Conservation (phyloP, 2,329 filamentous ascomycete genomes). For the Lojkania enalia region DNA sequence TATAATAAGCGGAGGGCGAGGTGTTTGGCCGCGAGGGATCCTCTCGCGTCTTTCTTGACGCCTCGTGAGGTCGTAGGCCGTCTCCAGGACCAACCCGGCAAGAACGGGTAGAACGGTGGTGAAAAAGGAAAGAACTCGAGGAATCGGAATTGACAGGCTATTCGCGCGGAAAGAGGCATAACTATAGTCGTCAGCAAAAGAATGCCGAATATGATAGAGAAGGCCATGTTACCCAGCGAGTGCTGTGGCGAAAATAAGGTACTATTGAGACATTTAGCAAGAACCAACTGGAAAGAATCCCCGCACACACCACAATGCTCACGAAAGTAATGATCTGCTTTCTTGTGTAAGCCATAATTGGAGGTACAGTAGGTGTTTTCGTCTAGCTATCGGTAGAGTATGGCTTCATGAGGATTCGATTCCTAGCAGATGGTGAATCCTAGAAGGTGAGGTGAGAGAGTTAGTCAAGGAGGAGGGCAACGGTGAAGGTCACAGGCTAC, state of each 20-base stretch:
- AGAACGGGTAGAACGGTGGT: conserved; percentile 49
- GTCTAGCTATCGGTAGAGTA: no score
- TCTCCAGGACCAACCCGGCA: conserved; percentile 48
- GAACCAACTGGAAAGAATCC: conserved; percentile 5
- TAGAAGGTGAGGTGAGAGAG: no score
- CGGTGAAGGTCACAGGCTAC: no score
- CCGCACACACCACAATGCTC: conserved; percentile 40
- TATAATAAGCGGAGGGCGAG: conserved; percentile 42
- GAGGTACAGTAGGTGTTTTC: no score
- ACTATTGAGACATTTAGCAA: conserved; percentile 34
- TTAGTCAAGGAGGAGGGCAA: no score
- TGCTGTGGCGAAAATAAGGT: conserved; percentile 46
- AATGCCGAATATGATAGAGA: not conserved
- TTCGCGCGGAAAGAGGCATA: conserved; percentile 36
- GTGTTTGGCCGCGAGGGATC: conserved; percentile 37
- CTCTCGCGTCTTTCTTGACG: conserved; percentile 33
- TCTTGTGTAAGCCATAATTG: conserved; percentile 41
- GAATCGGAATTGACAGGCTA: conserved; percentile 48
- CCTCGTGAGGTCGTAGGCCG: conserved; percentile 40
- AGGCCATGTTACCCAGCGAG: conserved; percentile 39
- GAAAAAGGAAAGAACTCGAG: conserved; percentile 46
- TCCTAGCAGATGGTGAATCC: no score
- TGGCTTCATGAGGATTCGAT: no score
- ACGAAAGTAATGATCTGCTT: conserved; percentile 46
- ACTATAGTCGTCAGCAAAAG: conserved; percentile 21